Base-by-base conservation (phyloP, 1,139 yeast species). In the Protomyces pachydermus region DNA sequence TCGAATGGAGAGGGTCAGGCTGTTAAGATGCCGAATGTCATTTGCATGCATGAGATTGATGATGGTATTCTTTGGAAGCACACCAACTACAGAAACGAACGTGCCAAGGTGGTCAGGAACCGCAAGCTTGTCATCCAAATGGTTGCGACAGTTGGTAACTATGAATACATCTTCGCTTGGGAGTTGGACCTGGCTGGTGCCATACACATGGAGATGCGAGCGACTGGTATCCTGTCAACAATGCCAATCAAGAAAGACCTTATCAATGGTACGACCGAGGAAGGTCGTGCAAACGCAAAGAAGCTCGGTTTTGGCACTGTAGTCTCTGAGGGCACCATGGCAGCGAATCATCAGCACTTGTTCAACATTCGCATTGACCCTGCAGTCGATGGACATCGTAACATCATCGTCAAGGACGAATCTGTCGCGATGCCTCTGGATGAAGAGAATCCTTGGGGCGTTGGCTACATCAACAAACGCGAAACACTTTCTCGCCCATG, bases 31-130 rank as follows among this genome's bases (percentile, higher is more conserved):
- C 85, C 84, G 75, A 86, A 87, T 70, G 91, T 91, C 28, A 81
- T 87, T 68, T 87, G 95, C 76, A 85, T 87, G 72, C 95, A 87
- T 74, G 95, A 87, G 78, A 91, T 87, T 75, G 95, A 87, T 72
- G 90, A 86, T 70, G 93, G 93, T 46, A 75, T 87, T 68, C 77
- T 87, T 70, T 87, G 80, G 80, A 87, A 87, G 79, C 95, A 87
- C 76, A 85, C 91, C 61, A 91, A 87, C 76, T 87, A 85, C 78
- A 83, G 95, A 80, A 91, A 87, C 74, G 54, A 48, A 16, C 32
- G 38, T 20, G 85, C 84, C 69, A 87, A 93, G 63, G 86, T 84
- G 65, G 84, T 90, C 61, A 83, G 95, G 77, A 87, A 90, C 65
- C 85, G 87, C 71, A 84, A 82, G 75, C 81, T 87, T 74, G 81